Evolutionary conservation across 2,329 filamentous ascomycete species (phyloP), one percentile per base, ranked within the genome.

Genomic region (Epicoccum sorghinum): DNA sequence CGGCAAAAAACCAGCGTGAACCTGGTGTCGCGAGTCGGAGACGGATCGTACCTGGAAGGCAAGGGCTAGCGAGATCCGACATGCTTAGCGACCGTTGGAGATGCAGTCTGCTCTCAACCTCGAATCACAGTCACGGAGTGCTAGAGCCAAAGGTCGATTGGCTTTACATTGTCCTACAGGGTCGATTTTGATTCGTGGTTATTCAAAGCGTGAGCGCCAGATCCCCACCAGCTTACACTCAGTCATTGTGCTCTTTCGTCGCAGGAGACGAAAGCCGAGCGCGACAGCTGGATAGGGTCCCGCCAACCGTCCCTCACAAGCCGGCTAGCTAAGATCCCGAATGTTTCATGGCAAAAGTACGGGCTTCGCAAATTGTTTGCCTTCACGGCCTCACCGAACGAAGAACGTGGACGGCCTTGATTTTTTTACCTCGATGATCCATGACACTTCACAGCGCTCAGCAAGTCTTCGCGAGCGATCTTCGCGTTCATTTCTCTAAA

Each of bases 81-180:
- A 27, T 10, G 18, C 24, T 50, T 56, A 56, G 47, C 53, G 53
- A 51, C 53, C 53, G 53, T 56, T 56, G 47, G 12, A 47, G 43
- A 52, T 47, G 41, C 47, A 35, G 22, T 52, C 30, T 24, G 30
- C 18, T 7, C 33, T 22, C 6, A 29, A 6, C 14, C n/a, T 41
- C 52, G 35, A 51, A 56, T 43, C 47, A 42, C 10, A 29, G 14
- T 24, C 14, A 35, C 29, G 37, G 14, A 32, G 18, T 9, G 30
- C 37, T 22, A 22, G 18, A 40, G 44, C 18, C 14, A 23, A 32
- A 25, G 8, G 9, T 37, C 25, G 14, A 14, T 18, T 14, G 24
- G 24, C 47, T 35, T 23, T 23, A 18, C 42, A 8, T 7, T 23
- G 41, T 29, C 40, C 24, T 41, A 36, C 30, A 18, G 33, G 36